A percentile compares a stretch with the other conserved stretches of the same genome.
Conservation (phyloP, 495 filamentous ascomycete genomes). For the Daldinia concentrica region DNA sequence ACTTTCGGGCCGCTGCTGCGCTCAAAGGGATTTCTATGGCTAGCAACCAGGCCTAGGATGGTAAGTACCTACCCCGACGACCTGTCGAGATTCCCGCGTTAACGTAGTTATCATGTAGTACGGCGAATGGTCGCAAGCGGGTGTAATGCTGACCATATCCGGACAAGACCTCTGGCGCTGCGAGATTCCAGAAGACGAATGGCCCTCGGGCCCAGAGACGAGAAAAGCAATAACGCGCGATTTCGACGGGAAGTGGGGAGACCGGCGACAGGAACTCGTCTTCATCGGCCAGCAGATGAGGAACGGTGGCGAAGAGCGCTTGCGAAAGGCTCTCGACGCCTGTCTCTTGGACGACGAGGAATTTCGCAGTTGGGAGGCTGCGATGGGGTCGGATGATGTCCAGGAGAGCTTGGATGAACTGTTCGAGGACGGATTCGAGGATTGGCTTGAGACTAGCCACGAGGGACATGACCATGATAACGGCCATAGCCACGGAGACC, state of each 20-base stretch:
- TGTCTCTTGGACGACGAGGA: not conserved
- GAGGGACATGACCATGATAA: conserved; percentile 50
- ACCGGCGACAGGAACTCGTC: conserved; percentile 68
- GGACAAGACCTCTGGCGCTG: conserved; percentile 65
- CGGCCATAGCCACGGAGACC: not conserved
- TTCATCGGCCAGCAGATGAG: conserved; percentile 48
- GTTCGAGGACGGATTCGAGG: conserved; percentile 67
- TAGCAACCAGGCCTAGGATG: not conserved
- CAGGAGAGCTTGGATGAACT: conserved; percentile 52
- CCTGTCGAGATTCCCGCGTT: not conserved
- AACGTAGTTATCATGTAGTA: conserved; percentile 37
- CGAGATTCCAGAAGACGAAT: conserved; percentile 56
- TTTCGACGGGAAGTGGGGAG: conserved; percentile 61
- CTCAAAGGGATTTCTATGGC: not conserved
- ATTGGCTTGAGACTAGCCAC: conserved; percentile 58
- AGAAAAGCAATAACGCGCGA: conserved; percentile 36
- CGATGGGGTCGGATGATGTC: conserved; percentile 35
- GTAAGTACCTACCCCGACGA: not conserved
- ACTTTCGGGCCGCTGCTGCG: not conserved
- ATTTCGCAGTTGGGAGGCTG: not conserved
- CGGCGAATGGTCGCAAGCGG: conserved; percentile 69
- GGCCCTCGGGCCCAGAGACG: conserved; percentile 39
- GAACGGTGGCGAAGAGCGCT: not conserved
- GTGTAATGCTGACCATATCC: conserved; percentile 65
- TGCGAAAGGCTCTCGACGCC: not conserved